Evolutionary conservation across 768 basidiomycete species (phyloP).

Genomic region (Collybia mongolica): DNA sequence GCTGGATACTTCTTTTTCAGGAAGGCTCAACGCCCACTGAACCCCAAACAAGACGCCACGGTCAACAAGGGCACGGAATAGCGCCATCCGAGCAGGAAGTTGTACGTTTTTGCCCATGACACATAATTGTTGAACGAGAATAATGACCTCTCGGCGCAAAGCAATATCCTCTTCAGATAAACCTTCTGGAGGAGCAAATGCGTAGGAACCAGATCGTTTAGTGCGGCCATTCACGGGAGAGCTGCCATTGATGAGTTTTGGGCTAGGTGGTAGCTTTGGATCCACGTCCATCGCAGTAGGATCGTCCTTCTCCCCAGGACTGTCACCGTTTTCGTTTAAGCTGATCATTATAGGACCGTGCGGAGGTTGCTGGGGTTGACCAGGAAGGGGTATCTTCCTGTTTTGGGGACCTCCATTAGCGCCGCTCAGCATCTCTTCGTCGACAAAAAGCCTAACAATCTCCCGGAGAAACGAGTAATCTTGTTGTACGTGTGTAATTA

Average conservation of each 20-base stretch:
- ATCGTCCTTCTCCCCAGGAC: conserved; percentile 27
- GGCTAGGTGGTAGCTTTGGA: conserved; percentile 23
- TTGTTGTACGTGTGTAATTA: conserved; percentile 84
- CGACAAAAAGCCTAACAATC: conserved; percentile 74
- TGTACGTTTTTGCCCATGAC: conserved; percentile 98
- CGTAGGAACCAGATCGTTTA: conserved; percentile 33
- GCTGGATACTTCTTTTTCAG: conserved; percentile 51
- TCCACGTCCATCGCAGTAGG: conserved; percentile 39
- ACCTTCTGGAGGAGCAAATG: conserved; percentile 57
- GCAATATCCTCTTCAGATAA: conserved; percentile 53
- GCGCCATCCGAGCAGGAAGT: conserved; percentile 75
- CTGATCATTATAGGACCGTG: conserved; percentile 33
- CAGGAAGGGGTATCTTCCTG: conserved; percentile 19
- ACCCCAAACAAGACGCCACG: conserved; percentile 87
- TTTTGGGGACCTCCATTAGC: conserved; percentile 20
- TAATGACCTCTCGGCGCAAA: conserved; percentile 73
- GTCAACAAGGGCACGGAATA: conserved; percentile 88
- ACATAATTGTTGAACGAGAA: conserved; percentile 89
- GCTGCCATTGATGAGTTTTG: conserved; percentile 28
- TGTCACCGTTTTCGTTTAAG: conserved; percentile 40
- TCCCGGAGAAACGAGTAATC: conserved; percentile 76
- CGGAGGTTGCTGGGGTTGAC: conserved; percentile 27
- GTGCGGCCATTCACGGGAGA: conserved; percentile 22
- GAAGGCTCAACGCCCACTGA: conserved; percentile 84
- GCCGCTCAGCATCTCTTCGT: conserved; percentile 58